Evolutionary conservation across 257 asterid species (phyloP).

Genomic region (Leonotis leonurus): DNA sequence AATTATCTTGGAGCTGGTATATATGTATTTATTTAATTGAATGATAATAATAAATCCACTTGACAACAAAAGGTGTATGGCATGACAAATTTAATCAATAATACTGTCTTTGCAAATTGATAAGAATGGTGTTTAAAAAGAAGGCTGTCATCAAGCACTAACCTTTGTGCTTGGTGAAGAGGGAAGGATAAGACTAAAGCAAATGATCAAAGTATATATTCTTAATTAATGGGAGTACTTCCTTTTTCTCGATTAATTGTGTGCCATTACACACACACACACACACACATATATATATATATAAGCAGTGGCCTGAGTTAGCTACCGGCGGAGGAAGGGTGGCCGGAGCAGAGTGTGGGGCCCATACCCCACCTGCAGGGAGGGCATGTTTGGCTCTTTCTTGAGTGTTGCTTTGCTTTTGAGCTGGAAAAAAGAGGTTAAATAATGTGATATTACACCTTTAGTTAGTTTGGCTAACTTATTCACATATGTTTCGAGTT

Average conservation of each 20-base stretch:
- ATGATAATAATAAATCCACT: not conserved
- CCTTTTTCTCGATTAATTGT: constrained; percentile 3
- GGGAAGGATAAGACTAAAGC: constrained; percentile 27
- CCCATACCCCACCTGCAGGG: not conserved
- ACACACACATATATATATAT: not conserved
- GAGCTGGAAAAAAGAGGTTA: constrained; percentile 16
- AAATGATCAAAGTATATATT: constrained; percentile 29
- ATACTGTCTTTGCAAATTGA: constrained; percentile 8
- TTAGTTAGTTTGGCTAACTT: not conserved
- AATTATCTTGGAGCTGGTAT: no score
- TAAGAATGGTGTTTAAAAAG: constrained; percentile 18
- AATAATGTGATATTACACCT: not conserved
- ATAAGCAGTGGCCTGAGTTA: constrained; percentile 7
- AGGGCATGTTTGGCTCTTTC: not conserved
- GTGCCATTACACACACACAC: not conserved
- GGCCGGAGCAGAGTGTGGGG: constrained; percentile 16
- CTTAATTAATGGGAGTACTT: constrained; percentile 28
- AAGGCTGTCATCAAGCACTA: constrained; percentile 33
- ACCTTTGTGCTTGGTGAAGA: constrained; percentile 4
- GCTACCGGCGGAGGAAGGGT: constrained; percentile 4
- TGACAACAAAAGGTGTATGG: not conserved
- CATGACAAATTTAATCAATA: not conserved
- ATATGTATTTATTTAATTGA: no score
- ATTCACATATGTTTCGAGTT: constrained; percentile 16
- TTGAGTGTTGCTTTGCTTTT: constrained; percentile 16